These are phyloP conservation scores for Nakataea oryzae DNA, from an alignment of 2,329 filamentous ascomycete species.

Conservation along the genomic window DNA sequence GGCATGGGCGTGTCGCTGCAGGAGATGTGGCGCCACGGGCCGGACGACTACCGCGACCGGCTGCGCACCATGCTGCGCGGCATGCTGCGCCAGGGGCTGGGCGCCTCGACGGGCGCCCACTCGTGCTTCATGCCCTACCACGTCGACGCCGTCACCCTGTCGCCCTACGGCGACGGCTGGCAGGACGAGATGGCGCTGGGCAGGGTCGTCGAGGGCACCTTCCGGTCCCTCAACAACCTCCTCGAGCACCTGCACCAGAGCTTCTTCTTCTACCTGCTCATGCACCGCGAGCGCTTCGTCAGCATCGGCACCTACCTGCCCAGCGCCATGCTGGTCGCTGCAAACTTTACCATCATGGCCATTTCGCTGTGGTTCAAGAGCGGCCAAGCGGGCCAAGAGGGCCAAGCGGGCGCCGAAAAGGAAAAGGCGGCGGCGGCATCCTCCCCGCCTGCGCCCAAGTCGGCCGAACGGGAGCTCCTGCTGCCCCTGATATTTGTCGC, in stretches of 20 bases:
- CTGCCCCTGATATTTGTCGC: constrained; percentile 65
- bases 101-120: constrained; percentile 81
- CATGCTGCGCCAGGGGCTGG: constrained; percentile 85
- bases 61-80: constrained; percentile 82
- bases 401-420: constrained; percentile 9
- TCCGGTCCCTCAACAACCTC: constrained; percentile 89
- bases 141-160: constrained; percentile 88
- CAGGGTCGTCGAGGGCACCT: constrained; percentile 78
- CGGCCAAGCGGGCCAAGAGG: constrained; percentile 36
- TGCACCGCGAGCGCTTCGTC: constrained; percentile 86
- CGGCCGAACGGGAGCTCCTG: constrained; percentile 54
- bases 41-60: constrained; percentile 69
- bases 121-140: constrained; percentile 97
- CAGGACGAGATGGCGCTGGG: constrained; percentile 97
- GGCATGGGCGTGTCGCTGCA: constrained; percentile 76
- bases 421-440: constrained; percentile 11
- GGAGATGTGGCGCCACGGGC: constrained; percentile 73
- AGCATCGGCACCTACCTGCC: constrained; percentile 97
- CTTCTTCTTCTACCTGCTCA: constrained; percentile 97
- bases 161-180: constrained; percentile 84
- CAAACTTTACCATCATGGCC: constrained; percentile 91
- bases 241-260: constrained; percentile 96
- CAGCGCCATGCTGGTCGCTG: constrained; percentile 92
- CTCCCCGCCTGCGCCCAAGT: constrained; percentile 12
- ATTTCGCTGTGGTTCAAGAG: constrained; percentile 91